Percentiles rank a stretch among this genome's conserved stretches.
Conservation (phyloP, 768 basidiomycete genomes). For the Leccinum subtestaceum region DNA sequence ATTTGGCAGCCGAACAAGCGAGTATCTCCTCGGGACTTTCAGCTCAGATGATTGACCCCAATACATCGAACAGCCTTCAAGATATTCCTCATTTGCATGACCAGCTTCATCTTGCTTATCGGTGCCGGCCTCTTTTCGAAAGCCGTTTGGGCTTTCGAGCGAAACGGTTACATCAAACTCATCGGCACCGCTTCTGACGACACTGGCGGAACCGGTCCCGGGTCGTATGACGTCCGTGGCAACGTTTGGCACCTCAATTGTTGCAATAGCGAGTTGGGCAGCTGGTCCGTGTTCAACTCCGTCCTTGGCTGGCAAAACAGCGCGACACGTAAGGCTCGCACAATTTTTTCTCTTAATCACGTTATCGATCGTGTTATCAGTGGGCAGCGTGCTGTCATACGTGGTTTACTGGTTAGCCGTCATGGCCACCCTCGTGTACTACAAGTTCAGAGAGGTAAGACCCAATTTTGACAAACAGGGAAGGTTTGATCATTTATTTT, state of each 20-base stretch:
- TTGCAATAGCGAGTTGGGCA: constrained; percentile 61
- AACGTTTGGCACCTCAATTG: constrained; percentile 89
- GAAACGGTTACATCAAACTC: constrained; percentile 59
- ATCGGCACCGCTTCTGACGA: constrained; percentile 78
- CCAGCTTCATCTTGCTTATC: constrained; percentile 88
- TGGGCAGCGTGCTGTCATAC: constrained; percentile 82
- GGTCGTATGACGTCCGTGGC: constrained; percentile 75
- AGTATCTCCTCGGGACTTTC: constrained; percentile 18
- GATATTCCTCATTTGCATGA: constrained; percentile 89
- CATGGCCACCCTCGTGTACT: constrained; percentile 58
- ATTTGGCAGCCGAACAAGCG: constrained; percentile 73
- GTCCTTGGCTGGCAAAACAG: constrained; percentile 89
- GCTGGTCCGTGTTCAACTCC: constrained; percentile 83
- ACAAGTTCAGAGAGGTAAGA: constrained; percentile 62
- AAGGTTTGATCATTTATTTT: not conserved
- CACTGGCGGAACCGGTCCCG: constrained; percentile 69
- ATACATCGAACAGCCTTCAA: constrained; percentile 51
- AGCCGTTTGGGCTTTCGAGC: constrained; percentile 69
- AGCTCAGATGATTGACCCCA: not conserved
- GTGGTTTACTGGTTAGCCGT: constrained; percentile 91
- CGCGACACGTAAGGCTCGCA: constrained; percentile 51
- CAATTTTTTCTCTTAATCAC: not conserved
- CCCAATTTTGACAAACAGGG: not conserved
- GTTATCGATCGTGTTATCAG: constrained; percentile 26
- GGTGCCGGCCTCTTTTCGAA: constrained; percentile 91